Base-by-base conservation (phyloP, 768 basidiomycete species). In the Lentinula sp. region DNA sequence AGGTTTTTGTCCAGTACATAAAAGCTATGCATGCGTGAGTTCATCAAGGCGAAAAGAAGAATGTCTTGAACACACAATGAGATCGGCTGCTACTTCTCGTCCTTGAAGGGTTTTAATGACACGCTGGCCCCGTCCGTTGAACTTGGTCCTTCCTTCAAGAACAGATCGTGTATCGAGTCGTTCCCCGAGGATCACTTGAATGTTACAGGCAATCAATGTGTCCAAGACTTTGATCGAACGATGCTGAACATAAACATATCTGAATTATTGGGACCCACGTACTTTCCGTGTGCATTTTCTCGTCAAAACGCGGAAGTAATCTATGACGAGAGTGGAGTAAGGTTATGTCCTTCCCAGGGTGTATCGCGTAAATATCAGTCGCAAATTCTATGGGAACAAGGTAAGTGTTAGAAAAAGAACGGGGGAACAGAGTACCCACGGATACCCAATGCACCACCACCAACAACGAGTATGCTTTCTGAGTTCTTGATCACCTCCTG, bases 401-500 rank as follows among this genome's bases (percentile, higher is more conserved):
- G 3, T n/a, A 55, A 39, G 39, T 28, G 28, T 52, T 18, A 40
- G 28, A 31, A 15, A 8, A 43, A 43, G 5, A 21, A 35, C 6
- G 45, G 31, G 45, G 15, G 13, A 8, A 45, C 50, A 1, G 34
- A 45, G 31, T 11, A 77, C 84, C 65, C 68, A 88, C 86, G 86
- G 31, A 90, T 83, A 3, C 88, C 89, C 8, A 90, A 78, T 0
- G 89, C 86, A 0, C 89, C 89, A 10, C 86, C 88, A 1, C 89
- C 89, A 2, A 89, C 80, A 13, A 90, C 78, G 6, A 89, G 77
- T 3, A 91, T 76, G 45, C 77, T 81, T 1, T 69, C 71, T 0
- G 85, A 78, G 2, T 68, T 70, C 57, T 78, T 71, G 53, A 90
- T 75, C 3, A 73, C 69, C 35, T 68, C 67, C 65, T 88, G 87